These are phyloP conservation scores for Kodamaea restingae DNA, from an alignment of 805 yeast species.

Conservation along the genomic window DNA sequence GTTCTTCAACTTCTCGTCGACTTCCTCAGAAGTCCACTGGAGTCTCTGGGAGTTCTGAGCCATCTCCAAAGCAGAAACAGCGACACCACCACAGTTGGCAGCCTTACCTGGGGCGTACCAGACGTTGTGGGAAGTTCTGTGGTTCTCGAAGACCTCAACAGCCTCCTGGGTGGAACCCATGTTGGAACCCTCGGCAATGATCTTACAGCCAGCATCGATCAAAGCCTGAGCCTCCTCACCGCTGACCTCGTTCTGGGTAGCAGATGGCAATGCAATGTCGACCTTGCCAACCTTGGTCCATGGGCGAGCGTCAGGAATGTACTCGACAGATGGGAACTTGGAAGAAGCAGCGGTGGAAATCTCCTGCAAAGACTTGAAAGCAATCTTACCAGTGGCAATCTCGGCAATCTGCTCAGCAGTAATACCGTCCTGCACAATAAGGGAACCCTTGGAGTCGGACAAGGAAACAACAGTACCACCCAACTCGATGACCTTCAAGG, in stretches of 20 bases:
- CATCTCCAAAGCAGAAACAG: conserved; percentile 98
- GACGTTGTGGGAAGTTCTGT: conserved; percentile 54
- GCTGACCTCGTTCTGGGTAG: conserved; percentile 96
- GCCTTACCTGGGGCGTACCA: conserved; percentile 99
- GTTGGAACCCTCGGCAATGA: conserved; percentile 97
- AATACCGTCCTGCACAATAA: conserved; percentile 75
- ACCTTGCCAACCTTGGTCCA: conserved; percentile 90
- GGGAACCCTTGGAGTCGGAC: conserved; percentile 92
- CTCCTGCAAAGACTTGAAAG: conserved; percentile 70
- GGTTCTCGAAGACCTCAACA: conserved; percentile 87
- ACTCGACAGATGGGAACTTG: conserved; percentile 63
- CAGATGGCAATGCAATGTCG: conserved; percentile 96
- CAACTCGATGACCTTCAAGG: conserved; percentile 92
- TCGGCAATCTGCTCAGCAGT: conserved; percentile 74
- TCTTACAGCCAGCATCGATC: conserved; percentile 86
- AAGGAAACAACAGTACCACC: conserved; percentile 94
- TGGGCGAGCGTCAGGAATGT: conserved; percentile 92
- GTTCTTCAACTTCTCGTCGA: conserved; percentile 82
- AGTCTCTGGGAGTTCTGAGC: conserved; percentile 97
- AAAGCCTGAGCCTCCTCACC: conserved; percentile 96
- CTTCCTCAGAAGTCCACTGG: conserved; percentile 88
- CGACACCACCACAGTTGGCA: conserved; percentile 99
- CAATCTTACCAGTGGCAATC: conserved; percentile 73
- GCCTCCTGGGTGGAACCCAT: conserved; percentile 99
- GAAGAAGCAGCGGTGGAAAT: conserved; percentile 51